These are phyloP conservation scores for Antonospora locustae DNA, from an alignment of 371 early-diverging fungal species.

Conservation along the genomic window DNA sequence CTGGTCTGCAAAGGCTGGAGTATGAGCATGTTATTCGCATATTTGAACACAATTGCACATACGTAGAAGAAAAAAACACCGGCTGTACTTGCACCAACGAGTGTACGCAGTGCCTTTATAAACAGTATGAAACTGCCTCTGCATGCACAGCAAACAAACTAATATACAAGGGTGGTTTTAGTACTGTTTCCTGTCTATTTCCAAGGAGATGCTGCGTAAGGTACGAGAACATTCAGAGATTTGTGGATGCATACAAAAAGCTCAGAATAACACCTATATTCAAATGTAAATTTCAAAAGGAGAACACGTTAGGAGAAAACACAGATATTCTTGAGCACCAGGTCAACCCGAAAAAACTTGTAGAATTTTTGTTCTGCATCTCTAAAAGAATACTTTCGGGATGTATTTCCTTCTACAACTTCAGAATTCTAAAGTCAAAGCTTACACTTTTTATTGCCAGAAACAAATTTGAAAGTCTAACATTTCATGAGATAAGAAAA, in stretches of 20 bases:
- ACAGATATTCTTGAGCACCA: constrained; percentile 4
- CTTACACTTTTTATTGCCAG: constrained; percentile 25
- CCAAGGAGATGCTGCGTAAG: no score
- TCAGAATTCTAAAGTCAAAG: constrained; percentile 42
- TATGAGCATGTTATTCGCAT: neutral
- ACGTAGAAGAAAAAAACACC: no score
- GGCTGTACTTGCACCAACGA: no score
- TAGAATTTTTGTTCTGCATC: constrained; percentile 43
- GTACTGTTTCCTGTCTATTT: no score
- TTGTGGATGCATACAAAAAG: constrained; percentile 6
- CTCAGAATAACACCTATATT: constrained; percentile 5
- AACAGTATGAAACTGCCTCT: no score
- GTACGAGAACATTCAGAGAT: neutral
- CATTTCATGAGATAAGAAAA: constrained; percentile 20
- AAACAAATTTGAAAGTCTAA: constrained; percentile 38
- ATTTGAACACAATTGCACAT: no score
- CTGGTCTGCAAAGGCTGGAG: neutral
- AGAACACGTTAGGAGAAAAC: neutral
- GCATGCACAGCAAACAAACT: no score
- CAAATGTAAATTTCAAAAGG: constrained; percentile 1
- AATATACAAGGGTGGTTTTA: no score
- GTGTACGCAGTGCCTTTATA: no score
- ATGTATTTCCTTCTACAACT: constrained; percentile 24
- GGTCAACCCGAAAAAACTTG: constrained; percentile 2
- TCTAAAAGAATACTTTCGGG: constrained; percentile 32